Evolutionary conservation across 306 rosid genomes (phyloP), one percentile per base, ranked within the genome.

Genomic region (Clitoria ternatea): DNA sequence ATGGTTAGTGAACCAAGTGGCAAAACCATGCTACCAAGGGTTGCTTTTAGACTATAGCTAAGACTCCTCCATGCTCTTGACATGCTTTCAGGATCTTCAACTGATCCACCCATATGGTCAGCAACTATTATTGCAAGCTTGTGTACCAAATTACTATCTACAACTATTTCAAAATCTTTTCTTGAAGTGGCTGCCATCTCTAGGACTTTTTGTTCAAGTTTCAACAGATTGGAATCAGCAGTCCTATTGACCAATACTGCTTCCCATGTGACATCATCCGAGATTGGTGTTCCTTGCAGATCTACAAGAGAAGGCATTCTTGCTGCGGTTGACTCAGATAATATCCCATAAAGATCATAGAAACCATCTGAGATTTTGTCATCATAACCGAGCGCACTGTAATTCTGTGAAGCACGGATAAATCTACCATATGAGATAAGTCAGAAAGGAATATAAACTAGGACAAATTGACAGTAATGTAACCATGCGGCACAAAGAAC

Each of bases 241-340:
- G 88, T 84, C 84, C 87, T 82, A 66, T 91, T 95, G 80, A 95
- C 94, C 84, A 87, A 70, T 77, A 95, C 80, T 44, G 99, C 99
- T 82, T 91, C 99, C 99, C 99, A 95, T 62, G 85, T 76, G 71
- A 91, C 86, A 77, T 61, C 72, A 55, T 80, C 89, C 50, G 88
- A 79, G 54, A 82, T 75, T 40, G 92, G 77, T 40, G 90, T 85
- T 81, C 97, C 92, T 87, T 91, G 97, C 79, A 95, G 80, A 86
- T 95, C 99, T 57, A 95, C 82, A 54, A 95, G 91, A 77, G 97
- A 95, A 79, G 99, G 97, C 99, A 95, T 95, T 86, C 87, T 87
- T 71, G 95, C 87, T 19, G 96, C 74, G 69, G 80, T 82, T 45
- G 89, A 82, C 66, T 78, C 88, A 0, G 76, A 85, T 80, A 91